These are phyloP conservation scores for Magnaporthales sp. DNA, from an alignment of 2,329 filamentous ascomycete species.

Conservation along the genomic window DNA sequence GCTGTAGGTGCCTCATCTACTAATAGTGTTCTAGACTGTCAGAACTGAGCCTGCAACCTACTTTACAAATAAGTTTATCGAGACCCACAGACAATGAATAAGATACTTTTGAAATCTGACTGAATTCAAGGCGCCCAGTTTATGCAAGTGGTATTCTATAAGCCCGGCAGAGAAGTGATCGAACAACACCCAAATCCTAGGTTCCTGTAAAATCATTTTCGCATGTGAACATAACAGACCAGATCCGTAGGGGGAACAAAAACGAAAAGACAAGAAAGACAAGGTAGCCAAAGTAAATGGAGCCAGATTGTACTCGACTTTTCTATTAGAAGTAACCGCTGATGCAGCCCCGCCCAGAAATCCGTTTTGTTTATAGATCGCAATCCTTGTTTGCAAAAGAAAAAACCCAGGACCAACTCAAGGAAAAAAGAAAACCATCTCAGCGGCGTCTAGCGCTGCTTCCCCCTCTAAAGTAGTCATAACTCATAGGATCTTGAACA, in stretches of 20 bases:
- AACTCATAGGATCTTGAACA: constrained; percentile 37
- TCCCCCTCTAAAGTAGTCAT: constrained; percentile 47
- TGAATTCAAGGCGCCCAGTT: background rate
- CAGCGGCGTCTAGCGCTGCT: constrained; percentile 4
- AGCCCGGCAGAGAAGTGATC: background rate
- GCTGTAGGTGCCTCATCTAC: no score
- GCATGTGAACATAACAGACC: background rate
- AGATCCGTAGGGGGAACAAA: background rate
- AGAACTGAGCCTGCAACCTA: no score
- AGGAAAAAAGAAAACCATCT: background rate
- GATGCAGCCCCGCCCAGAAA: background rate
- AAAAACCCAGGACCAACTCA: background rate
- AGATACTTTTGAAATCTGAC: background rate
- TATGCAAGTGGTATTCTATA: background rate
- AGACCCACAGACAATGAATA: no score
- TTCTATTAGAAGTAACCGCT: background rate
- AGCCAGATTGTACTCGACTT: background rate
- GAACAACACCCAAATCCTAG: background rate
- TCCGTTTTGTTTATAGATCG: background rate
- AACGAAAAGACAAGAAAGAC: background rate
- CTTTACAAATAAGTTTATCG: no score
- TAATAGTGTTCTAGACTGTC: no score
- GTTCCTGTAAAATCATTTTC: background rate
- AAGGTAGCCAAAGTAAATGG: background rate
- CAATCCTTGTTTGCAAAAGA: background rate